Evolutionary conservation across 2,329 filamentous ascomycete genomes (phyloP), one percentile per base, ranked within the genome.

Genomic region (Knufia petricola): DNA sequence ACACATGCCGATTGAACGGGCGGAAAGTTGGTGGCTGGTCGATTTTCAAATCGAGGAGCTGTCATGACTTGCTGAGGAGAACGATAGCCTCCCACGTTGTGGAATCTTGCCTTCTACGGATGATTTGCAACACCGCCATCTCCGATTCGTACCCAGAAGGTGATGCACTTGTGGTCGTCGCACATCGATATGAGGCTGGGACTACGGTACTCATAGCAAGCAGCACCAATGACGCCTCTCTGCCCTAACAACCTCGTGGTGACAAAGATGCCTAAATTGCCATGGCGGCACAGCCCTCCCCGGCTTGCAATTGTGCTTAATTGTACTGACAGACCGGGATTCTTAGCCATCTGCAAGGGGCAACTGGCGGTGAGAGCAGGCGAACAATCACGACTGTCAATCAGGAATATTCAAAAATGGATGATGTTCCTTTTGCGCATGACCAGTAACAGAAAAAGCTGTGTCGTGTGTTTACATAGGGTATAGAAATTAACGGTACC

Each of bases 71-170:
- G n/a, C n/a, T n/a, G 8, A 8, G 10, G 26, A 3, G 4, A 19
- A 31, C n/a, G 24, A 19, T 9, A 28, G 13, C 10, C n/a, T 12
- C n/a, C 41, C 24, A 31, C 20, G 41, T 26, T 30, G 21, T 44
- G 30, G 19, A 19, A 31, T 36, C 23, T 47, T 47, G 34, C 44
- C 32, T 47, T 34, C 38, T 47, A 21, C 8, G 21, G 26, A 47
- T 47, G 44, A 47, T 34, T 39, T 39, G 44, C 44, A 47, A 8
- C 15, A 28, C 26, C 10, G 3, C 39, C 21, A 26, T 42, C 37
- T 17, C 13, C 28, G 28, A 7, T 7, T 7, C 7, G 28, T 26
- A 28, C n/a, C 24, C 12, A 12, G 15, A 26, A 13, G 24, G 32
- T 6, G 15, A 36, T 6, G 32, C 15, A 17, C 7, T n/a, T 26